Base-by-base conservation (phyloP, 345 rosid species). In the Eucalyptus curtisii region DNA sequence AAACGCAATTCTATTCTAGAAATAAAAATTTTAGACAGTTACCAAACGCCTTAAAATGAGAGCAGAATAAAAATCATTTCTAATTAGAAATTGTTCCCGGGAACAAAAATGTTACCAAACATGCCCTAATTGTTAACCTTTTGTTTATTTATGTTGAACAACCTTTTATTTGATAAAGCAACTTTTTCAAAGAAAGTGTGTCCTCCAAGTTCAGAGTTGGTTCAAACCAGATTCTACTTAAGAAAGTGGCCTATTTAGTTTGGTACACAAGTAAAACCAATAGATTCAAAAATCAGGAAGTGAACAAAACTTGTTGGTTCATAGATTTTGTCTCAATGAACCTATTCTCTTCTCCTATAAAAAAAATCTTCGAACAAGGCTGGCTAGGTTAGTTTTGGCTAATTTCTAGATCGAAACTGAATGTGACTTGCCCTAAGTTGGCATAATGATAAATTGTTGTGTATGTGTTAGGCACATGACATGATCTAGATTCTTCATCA, bases 81-180 rank as follows among this genome's bases (percentile, higher is more conserved):
- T 44, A 44, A 44, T 44, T 2, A 44, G 1, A 44, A 44, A 44
- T 44, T 44, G 3, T 44, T 44, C 10, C 2, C 0, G 0, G 0
- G 25, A 20, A 52, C 1, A 52, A 0, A 52, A 52, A 19, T 1
- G 4, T 52, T 19, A 52, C 10, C 10, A 20, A 52, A 20, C 0
- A 5, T 52, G 7, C 25, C 10, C 0, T 52, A 52, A 52, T 9
- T 8, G 0, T 20, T 1, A 52, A 52, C 25, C 10, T 52, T 52
- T 20, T 52, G 10, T 52, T 52, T 52, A 52, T 52, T 52, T 52
- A 52, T 52, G 57, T 52, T 52, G 57, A 52, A 52, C 6, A 71
- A 17, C 27, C 10, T 37, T 19, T 71, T 37, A 19, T 19, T 71
- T 71, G 82, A 37, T 19, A 71, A 37, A 71, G 45, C 45, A 71